These are phyloP conservation scores for Luvunga scandens DNA, from an alignment of 345 rosid genomes.

Conservation along the genomic window DNA sequence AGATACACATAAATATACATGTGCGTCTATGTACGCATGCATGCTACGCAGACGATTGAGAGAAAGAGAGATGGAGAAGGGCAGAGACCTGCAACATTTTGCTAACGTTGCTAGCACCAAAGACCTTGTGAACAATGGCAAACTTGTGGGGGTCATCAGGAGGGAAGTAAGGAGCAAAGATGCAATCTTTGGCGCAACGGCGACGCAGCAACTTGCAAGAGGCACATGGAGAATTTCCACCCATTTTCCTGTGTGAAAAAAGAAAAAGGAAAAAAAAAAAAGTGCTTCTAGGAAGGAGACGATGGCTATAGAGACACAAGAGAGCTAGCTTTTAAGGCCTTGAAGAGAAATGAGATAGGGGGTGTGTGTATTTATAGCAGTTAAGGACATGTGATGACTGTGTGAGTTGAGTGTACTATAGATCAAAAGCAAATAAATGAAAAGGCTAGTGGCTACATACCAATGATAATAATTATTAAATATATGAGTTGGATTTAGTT, in stretches of 20 bases:
- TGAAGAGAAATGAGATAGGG: slow-evolving; percentile 10
- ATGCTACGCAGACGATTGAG: too few relatives aligned
- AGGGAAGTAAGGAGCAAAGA: slow-evolving; percentile 71
- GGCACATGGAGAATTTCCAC: slow-evolving; percentile 58
- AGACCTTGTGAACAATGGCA: slow-evolving; percentile 68
- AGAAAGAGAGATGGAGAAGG: too few relatives aligned
- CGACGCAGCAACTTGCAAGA: slow-evolving; percentile 66
- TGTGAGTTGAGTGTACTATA: not conserved
- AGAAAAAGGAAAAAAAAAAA: not conserved
- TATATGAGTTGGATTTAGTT: not conserved
- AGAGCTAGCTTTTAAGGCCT: not conserved
- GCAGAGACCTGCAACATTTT: slow-evolving; percentile 61
- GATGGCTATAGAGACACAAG: not conserved
- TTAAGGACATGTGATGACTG: slow-evolving; percentile 2
- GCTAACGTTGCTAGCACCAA: slow-evolving; percentile 71
- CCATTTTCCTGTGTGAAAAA: slow-evolving; percentile 20
- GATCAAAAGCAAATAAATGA: not conserved
- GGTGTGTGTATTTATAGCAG: slow-evolving; percentile 27
- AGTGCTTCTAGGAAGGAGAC: not conserved
- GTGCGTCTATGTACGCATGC: not conserved
- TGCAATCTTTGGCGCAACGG: slow-evolving; percentile 63
- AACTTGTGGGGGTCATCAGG: slow-evolving; percentile 62
- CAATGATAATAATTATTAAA: not conserved
- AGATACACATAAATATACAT: not conserved
- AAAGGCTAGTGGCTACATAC: not conserved